Percentiles rank a stretch among this genome's conserved stretches.
Conservation (phyloP, 2,329 filamentous ascomycete genomes). For the Alternaria conjuncta region DNA sequence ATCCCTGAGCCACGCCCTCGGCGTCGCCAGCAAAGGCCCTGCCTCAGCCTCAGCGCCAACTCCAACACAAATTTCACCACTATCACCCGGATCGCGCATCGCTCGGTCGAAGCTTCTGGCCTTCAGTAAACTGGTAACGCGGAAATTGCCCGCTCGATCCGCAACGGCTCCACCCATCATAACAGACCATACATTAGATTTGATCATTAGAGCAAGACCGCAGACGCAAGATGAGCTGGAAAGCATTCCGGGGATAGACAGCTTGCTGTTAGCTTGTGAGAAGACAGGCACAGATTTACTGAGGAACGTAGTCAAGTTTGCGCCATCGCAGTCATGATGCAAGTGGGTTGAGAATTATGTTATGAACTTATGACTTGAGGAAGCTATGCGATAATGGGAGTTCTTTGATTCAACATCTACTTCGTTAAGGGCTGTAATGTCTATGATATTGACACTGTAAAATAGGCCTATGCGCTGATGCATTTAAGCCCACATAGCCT, state of each 20-base stretch:
- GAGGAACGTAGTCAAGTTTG: conserved; percentile 35
- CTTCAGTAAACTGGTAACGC: conserved; percentile 35
- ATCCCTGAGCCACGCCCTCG: not conserved
- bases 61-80: not conserved
- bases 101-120: conserved; percentile 35
- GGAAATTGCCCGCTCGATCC: conserved; percentile 15
- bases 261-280: conserved; percentile 30
- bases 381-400: not conserved
- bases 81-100: conserved; percentile 1
- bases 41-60: not conserved
- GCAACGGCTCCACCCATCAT: conserved; percentile 21
- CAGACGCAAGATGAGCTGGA: conserved; percentile 31
- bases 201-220: conserved; percentile 26
- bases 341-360: not conserved
- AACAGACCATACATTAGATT: conserved; percentile 26
- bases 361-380: not conserved
- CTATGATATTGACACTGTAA: not conserved
- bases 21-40: not conserved
- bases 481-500: conserved; percentile 63
- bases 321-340: not conserved
- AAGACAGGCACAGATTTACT: conserved; percentile 29
- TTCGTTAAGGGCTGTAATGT: not conserved
- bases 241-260: conserved; percentile 31
- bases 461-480: not conserved
- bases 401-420: not conserved